Conservation (phyloP, 1,284 basidiomycete species). For the Ceratobasidium sp. region DNA sequence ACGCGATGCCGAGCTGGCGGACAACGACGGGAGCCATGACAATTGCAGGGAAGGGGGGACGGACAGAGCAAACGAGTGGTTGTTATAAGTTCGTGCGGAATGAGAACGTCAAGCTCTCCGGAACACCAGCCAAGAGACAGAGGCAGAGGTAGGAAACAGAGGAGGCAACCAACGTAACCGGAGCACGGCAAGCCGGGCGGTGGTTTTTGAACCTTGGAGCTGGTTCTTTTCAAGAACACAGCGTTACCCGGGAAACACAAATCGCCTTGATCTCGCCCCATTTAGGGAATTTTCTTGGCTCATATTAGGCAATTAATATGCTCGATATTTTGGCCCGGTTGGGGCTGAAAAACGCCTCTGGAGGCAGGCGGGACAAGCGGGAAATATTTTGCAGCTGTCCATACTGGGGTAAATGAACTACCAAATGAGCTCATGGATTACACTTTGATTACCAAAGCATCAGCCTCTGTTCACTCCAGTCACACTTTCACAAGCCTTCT, state of each 20-base stretch:
- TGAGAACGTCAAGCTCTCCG: conserved; percentile 45
- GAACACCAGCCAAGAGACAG: conserved; percentile 33
- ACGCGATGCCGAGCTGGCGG: conserved; percentile 19
- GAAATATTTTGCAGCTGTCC: background rate
- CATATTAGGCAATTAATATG: background rate
- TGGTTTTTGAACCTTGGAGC: conserved; percentile 8
- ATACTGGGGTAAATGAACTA: conserved; percentile 11
- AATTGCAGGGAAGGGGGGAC: background rate
- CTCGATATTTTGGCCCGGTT: background rate
- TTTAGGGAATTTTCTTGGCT: background rate
- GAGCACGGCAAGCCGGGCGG: background rate
- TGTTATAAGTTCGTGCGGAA: conserved; percentile 3
- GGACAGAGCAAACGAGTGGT: conserved; percentile 29
- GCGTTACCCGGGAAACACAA: conserved; percentile 42
- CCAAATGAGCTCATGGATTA: background rate
- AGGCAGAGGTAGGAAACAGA: conserved; percentile 24
- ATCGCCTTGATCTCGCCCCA: conserved; percentile 4
- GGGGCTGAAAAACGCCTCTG: background rate
- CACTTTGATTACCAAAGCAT: conserved; percentile 26
- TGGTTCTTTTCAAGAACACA: conserved; percentile 22
- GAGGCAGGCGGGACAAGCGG: background rate
- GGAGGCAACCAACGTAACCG: conserved; percentile 16
- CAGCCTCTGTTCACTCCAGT: conserved; percentile 17
- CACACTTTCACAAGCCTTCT: conserved; percentile 38
- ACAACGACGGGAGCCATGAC: conserved; percentile 26